Base-by-base conservation (phyloP, 805 yeast genomes). In the Sugiyamaella valdiviana region DNA sequence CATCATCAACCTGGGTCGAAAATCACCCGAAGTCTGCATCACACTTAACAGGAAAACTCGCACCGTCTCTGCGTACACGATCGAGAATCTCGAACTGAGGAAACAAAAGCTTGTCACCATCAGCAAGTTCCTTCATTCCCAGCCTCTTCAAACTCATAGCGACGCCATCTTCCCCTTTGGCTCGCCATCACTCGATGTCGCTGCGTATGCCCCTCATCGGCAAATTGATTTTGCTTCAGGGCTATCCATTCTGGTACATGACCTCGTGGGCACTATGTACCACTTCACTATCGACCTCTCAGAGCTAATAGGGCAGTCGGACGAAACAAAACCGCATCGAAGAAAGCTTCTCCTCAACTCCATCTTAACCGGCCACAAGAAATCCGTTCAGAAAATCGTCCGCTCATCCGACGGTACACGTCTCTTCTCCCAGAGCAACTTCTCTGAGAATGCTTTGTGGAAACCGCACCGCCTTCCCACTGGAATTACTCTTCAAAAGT, bases 301-400 rank as follows among this genome's bases (percentile, higher is more conserved):
- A 26, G 32, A 26, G 32, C 14, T 26, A 3, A 10, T 26, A 7
- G 32, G 32, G 14, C 9, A 26, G 32, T 3, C 32, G 5, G 32
- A 6, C 7, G 5, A 4, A 2, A n/a, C 32, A 10, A n/a, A 3
- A 10, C 32, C 32, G 9, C 32, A 26, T 6, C 32, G 32, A n/a
- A 26, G 32, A 7, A 66, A 46, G 32, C 64, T 57, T 24, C 36
- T 51, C 14, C 19, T 32, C 37, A 15, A 32, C 36, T 24, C 43
- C 1, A 49, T 83, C 55, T 77, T 83, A 47, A 87, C 95, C 1
- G 98, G 98, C 1, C 96, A 89, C 61, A 76, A 79, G 48, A 89
- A 89, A 60, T 85, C 96, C 0, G 80, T 90, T 19, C 79, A 77
- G 55, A 74, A 72, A 43, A 63, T 90, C 2, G 68, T 78, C 15